Evolutionary conservation across 495 filamentous ascomycete genomes (phyloP).

Genomic region (Tetracladium marchalianum): DNA sequence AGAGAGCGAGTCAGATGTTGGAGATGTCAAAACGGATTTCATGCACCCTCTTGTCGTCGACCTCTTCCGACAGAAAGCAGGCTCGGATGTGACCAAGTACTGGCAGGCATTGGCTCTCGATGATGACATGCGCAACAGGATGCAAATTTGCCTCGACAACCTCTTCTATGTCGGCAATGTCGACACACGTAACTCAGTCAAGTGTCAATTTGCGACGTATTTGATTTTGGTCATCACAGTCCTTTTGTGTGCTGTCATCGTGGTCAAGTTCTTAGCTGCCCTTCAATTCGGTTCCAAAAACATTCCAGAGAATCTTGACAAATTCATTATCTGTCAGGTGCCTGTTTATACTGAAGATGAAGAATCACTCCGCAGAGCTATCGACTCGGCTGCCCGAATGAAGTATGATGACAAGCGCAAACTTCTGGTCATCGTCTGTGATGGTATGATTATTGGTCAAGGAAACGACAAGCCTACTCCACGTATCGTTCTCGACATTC

Average conservation of each 20-base stretch:
- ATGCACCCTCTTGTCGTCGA: conserved; percentile 68
- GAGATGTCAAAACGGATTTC: conserved; percentile 56
- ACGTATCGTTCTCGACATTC: conserved; percentile 91
- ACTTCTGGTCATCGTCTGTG: conserved; percentile 84
- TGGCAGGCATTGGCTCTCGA: conserved; percentile 62
- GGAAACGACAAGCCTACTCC: conserved; percentile 95
- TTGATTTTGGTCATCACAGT: conserved; percentile 85
- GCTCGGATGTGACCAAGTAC: conserved; percentile 72
- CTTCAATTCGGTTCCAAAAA: conserved; percentile 90
- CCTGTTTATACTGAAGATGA: conserved; percentile 98
- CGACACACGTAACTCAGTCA: conserved; percentile 80
- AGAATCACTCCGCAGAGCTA: conserved; percentile 89
- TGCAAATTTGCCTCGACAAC: conserved; percentile 85
- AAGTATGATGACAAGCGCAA: conserved; percentile 98
- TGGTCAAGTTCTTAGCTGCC: conserved; percentile 94
- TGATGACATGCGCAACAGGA: conserved; percentile 42
- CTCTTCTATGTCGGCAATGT: conserved; percentile 91
- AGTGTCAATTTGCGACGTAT: conserved; percentile 84
- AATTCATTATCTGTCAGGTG: conserved; percentile 96
- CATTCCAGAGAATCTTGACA: conserved; percentile 89
- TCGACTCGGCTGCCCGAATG: conserved; percentile 95
- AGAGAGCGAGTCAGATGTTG: conserved; percentile 28
- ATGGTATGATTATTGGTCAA: conserved; percentile 99
- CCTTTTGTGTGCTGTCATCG: conserved; percentile 69
- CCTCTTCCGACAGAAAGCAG: conserved; percentile 67